These are phyloP conservation scores for Tricholoma hemisulphureum DNA, from an alignment of 768 basidiomycete genomes.

Conservation along the genomic window DNA sequence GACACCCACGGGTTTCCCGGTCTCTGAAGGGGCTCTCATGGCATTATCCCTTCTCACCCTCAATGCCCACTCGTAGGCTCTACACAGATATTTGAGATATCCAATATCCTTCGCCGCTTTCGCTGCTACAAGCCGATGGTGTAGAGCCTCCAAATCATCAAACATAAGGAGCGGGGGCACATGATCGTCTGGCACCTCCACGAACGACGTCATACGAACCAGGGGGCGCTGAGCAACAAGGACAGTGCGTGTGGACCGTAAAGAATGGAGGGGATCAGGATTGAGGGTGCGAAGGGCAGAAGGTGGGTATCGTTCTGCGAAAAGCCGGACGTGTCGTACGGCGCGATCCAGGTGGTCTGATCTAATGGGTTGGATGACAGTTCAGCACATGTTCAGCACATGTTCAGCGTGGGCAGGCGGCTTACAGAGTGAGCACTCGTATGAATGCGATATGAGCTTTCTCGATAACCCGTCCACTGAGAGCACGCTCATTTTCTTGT, in stretches of 20 bases:
- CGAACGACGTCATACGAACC: conserved; percentile 62
- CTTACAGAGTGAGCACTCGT: conserved; percentile 61
- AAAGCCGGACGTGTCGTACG: conserved; percentile 48
- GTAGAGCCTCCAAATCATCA: conserved; percentile 73
- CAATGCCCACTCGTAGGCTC: conserved; percentile 70
- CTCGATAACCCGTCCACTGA: conserved; percentile 58
- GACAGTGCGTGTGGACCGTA: conserved; percentile 58
- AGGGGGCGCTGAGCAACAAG: conserved; percentile 60
- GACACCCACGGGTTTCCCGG: background rate
- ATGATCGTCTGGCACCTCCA: conserved; percentile 67
- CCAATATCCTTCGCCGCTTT: conserved; percentile 48
- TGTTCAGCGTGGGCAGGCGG: conserved; percentile 9
- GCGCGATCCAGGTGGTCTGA: conserved; percentile 51
- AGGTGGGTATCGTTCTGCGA: conserved; percentile 47
- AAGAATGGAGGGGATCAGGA: conserved; percentile 37
- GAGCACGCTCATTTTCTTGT: conserved; percentile 20
- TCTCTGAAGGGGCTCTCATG: conserved; percentile 28
- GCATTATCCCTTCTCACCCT: conserved; percentile 55
- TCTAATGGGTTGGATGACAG: conserved; percentile 30
- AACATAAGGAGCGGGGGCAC: conserved; percentile 82
- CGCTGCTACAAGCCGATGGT: conserved; percentile 61
- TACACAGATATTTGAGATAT: conserved; percentile 71
- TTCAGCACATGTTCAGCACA: background rate
- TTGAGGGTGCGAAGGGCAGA: conserved; percentile 50
- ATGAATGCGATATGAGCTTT: conserved; percentile 69